phyloP scores from a whole-genome alignment of 2,329 filamentous ascomycete genomes.

The Nemania sp. region DNA sequence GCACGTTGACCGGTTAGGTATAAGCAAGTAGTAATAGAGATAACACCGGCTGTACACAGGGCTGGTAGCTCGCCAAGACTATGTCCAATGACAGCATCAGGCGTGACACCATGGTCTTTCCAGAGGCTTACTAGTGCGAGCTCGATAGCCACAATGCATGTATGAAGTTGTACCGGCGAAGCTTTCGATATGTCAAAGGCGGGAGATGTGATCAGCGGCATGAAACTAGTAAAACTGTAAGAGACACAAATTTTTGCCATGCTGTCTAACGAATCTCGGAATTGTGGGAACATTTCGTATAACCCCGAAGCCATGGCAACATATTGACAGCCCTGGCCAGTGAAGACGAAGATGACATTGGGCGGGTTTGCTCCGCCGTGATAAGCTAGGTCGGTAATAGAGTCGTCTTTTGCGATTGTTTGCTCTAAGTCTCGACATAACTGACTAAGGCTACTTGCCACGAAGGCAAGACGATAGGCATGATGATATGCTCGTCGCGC shows the following conservation, averaged over 20 bases:
- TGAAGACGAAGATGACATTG: constrained; percentile 34
- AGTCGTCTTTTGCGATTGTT: constrained; percentile 47
- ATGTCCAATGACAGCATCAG: constrained; percentile 15
- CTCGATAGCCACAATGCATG: constrained; percentile 13
- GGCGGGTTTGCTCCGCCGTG: background rate
- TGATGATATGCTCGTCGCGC: constrained; percentile 25
- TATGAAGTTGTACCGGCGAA: constrained; percentile 3
- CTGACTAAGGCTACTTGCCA: background rate
- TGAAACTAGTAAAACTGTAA: constrained; percentile 10
- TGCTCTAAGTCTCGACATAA: constrained; percentile 51
- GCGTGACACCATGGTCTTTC: constrained; percentile 4
- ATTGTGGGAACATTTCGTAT: constrained; percentile 28
- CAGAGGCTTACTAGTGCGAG: constrained; percentile 8
- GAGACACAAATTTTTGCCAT: constrained; percentile 6
- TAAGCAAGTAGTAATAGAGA: constrained; percentile 8
- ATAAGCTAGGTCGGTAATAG: constrained; percentile 44
- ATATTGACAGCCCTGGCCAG: constrained; percentile 34
- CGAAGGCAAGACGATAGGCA: constrained; percentile 4
- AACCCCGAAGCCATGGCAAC: constrained; percentile 26
- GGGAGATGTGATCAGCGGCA: constrained; percentile 3
- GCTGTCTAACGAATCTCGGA: constrained; percentile 24
- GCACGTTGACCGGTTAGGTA: constrained; percentile 13
- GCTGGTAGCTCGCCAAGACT: constrained; percentile 25
- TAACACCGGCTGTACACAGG: constrained; percentile 14
- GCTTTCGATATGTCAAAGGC: background rate